A percentile compares a stretch with the other conserved stretches of the same genome.
phyloP scores from a whole-genome alignment of 2,329 filamentous ascomycete genomes.

The Eutypella sp. region DNA sequence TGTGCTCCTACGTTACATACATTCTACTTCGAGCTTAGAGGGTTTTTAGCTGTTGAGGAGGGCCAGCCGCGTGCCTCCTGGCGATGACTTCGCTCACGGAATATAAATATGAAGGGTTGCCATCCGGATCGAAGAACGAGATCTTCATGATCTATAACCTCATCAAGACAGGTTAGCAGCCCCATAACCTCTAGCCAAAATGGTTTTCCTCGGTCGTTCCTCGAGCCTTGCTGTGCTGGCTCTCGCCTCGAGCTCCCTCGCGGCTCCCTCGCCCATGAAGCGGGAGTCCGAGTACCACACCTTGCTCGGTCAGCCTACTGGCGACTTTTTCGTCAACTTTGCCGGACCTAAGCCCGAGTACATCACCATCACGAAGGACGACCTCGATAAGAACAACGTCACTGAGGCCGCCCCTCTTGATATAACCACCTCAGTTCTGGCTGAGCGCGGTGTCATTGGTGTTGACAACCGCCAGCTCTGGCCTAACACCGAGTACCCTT shows the following conservation, averaged over 20 bases:
- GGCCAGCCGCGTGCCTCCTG: not conserved
- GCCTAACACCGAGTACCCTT: slow-evolving; percentile 1
- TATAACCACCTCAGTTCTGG: not conserved
- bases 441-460: slow-evolving; percentile 1
- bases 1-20: not conserved
- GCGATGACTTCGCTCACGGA: not conserved
- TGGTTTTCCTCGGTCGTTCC: not conserved
- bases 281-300: not conserved
- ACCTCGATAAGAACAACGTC: not conserved
- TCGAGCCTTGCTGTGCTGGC: not conserved
- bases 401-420: not conserved
- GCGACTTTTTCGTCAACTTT: not conserved
- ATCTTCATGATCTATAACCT: not conserved
- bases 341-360: not conserved
- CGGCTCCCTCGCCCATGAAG: not conserved
- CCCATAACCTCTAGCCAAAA: not conserved
- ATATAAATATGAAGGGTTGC: slow-evolving; percentile 1
- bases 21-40: not conserved
- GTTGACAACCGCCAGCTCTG: slow-evolving; percentile 2
- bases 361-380: not conserved
- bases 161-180: not conserved
- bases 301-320: not conserved
- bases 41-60: not conserved
- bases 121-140: not conserved
- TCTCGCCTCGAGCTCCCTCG: not conserved